phyloP scores from a whole-genome alignment of 2,329 filamentous ascomycete species.

The Aspergillus sp. region DNA sequence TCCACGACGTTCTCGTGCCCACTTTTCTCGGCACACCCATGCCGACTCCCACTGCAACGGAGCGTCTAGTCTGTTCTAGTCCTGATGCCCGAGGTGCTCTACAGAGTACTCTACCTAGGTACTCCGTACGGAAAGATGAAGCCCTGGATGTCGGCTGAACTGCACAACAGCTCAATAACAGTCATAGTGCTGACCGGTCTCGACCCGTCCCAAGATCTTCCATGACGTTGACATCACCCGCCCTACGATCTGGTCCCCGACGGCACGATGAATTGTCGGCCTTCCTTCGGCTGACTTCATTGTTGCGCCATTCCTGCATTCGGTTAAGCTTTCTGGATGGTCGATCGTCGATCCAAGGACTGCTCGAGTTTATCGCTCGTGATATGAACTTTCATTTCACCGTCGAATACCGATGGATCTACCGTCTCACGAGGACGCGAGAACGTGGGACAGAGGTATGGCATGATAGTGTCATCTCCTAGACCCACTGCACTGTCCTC shows the following conservation, averaged over 20 bases:
- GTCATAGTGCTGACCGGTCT: no score
- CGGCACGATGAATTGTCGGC: background rate
- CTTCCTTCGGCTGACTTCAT: conserved; percentile 4
- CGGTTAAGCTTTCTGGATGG: background rate
- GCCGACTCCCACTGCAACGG: conserved; percentile 11
- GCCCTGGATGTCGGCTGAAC: no score
- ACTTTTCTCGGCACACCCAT: conserved; percentile 16
- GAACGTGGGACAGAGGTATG: background rate
- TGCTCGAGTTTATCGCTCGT: background rate
- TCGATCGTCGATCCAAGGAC: background rate
- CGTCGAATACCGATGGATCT: background rate
- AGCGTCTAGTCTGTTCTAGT: conserved; percentile 6
- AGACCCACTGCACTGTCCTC: background rate
- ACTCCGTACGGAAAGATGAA: no score
- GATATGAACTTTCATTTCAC: background rate
- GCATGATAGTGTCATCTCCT: conserved; percentile 11
- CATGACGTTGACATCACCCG: background rate
- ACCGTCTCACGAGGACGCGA: background rate
- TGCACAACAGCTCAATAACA: no score
- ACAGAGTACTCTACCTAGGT: no score
- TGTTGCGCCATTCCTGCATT: conserved; percentile 5
- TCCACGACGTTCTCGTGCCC: background rate
- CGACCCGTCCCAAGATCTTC: no score
- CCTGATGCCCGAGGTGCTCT: no score
- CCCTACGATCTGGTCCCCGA: no score